Evolutionary conservation across 495 filamentous ascomycete genomes (phyloP).

Genomic region (Pseudomonodictys pantanalensis): DNA sequence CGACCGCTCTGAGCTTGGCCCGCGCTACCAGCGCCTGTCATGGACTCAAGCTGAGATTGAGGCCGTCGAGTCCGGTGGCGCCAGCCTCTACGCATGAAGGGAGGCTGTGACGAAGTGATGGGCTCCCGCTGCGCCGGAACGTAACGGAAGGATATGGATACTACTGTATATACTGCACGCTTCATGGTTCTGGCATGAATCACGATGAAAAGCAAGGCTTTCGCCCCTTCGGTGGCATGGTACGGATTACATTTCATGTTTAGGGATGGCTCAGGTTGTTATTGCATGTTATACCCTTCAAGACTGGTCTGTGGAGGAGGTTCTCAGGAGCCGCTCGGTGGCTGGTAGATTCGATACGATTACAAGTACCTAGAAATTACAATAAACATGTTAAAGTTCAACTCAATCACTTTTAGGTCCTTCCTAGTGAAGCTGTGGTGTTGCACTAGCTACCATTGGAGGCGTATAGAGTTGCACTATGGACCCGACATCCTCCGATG

Average conservation of each 20-base stretch:
- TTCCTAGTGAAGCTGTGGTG: too few relatives aligned
- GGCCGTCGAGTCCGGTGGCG: conserved; percentile 88
- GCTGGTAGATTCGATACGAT: too few relatives aligned
- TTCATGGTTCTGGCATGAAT: background rate
- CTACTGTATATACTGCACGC: background rate
- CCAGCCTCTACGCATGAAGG: conserved; percentile 58
- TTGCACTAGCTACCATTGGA: too few relatives aligned
- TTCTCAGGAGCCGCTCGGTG: background rate
- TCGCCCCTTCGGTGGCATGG: background rate
- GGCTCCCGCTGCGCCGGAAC: background rate
- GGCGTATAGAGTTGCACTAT: too few relatives aligned
- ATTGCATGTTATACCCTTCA: conserved; percentile 15
- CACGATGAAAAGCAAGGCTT: background rate
- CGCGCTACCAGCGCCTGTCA: conserved; percentile 71
- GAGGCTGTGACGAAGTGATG: background rate
- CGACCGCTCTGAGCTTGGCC: conserved; percentile 83
- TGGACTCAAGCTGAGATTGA: conserved; percentile 85
- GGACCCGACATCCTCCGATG: too few relatives aligned
- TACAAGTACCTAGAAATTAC: too few relatives aligned
- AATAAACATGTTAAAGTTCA: background rate
- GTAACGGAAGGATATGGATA: background rate
- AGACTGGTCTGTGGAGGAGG: conserved; percentile 3
- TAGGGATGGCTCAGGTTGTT: background rate
- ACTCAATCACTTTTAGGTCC: background rate
- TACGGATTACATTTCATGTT: background rate